Percentiles rank a stretch among this genome's conserved stretches.
These are phyloP conservation scores for Trichophyton benhamiae DNA, from an alignment of 2,329 filamentous ascomycete species.

Conservation along the genomic window DNA sequence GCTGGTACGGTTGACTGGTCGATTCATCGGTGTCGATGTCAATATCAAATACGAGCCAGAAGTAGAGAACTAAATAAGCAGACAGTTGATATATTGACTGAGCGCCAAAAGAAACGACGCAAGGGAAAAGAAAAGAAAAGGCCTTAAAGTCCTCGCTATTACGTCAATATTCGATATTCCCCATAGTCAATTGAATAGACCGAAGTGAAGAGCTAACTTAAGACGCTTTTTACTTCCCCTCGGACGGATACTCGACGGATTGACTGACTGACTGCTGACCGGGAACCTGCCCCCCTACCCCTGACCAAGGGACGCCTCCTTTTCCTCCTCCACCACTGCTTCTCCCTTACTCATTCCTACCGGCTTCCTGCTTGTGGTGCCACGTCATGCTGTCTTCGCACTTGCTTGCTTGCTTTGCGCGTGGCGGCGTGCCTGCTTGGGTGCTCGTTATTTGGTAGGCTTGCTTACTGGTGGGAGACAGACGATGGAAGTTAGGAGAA, in stretches of 20 bases:
- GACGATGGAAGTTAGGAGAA: too few species aligned
- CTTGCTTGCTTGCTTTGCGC: neutral
- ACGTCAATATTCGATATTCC: constrained; percentile 3
- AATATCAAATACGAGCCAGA: too few species aligned
- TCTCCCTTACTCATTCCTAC: neutral
- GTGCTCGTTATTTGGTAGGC: neutral
- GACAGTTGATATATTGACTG: neutral
- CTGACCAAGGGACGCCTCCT: too few species aligned
- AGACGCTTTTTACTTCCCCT: too few species aligned
- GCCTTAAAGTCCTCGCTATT: neutral
- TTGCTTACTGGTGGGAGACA: neutral
- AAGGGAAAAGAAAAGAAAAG: neutral
- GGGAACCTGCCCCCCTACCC: too few species aligned
- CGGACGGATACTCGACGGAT: too few species aligned
- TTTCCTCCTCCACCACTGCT: neutral
- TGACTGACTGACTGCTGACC: too few species aligned
- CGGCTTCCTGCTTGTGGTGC: neutral
- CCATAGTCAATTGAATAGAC: neutral
- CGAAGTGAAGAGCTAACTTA: too few species aligned
- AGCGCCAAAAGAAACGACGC: neutral
- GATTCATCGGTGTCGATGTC: neutral
- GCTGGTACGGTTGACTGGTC: neutral
- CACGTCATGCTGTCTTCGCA: neutral
- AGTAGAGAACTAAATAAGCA: too few species aligned
- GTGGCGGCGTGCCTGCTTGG: neutral